A percentile compares a stretch with the other conserved stretches of the same genome.
Conservation (phyloP, 2,329 filamentous ascomycete genomes). For the Hymenoscyphus fraxineus region DNA sequence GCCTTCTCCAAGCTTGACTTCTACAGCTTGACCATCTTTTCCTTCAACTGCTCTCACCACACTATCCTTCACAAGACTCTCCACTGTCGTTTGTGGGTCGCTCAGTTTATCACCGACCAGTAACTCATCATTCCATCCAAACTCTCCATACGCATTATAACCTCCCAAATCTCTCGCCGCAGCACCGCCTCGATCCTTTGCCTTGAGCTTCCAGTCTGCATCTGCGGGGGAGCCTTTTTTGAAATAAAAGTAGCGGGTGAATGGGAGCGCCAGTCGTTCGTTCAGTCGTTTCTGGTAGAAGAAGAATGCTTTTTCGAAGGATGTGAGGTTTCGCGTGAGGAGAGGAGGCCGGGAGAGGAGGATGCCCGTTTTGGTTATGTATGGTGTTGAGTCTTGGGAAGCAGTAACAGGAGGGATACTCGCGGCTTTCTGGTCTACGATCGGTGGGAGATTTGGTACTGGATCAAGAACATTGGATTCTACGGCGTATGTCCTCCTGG, state of each 20-base stretch:
- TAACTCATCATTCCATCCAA: conserved; percentile 89
- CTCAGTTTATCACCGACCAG: conserved; percentile 68
- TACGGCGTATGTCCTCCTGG: conserved; percentile 27
- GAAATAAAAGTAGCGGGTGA: conserved; percentile 91
- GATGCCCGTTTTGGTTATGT: conserved; percentile 60
- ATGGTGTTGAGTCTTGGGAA: conserved; percentile 23
- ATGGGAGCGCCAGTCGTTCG: conserved; percentile 83
- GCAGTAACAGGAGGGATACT: conserved; percentile 23
- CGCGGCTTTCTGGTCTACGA: conserved; percentile 37
- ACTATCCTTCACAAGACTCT: conserved; percentile 50
- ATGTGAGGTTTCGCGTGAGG: conserved; percentile 75
- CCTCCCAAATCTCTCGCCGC: conserved; percentile 80
- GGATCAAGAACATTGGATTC: conserved; percentile 23
- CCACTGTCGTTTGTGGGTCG: conserved; percentile 49
- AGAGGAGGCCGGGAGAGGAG: conserved; percentile 85
- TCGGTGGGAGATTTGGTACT: background rate
- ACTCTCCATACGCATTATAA: conserved; percentile 69
- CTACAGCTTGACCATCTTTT: conserved; percentile 68
- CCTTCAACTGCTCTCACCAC: conserved; percentile 27
- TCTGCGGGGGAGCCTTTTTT: conserved; percentile 82
- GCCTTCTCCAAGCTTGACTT: conserved; percentile 46
- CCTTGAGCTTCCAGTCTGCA: conserved; percentile 86
- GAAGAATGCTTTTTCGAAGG: conserved; percentile 90
- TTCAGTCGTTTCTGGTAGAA: conserved; percentile 97
- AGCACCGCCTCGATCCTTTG: conserved; percentile 66